Base-by-base conservation (phyloP, 169 alveolate genomes). In the Theileria orientalis region DNA sequence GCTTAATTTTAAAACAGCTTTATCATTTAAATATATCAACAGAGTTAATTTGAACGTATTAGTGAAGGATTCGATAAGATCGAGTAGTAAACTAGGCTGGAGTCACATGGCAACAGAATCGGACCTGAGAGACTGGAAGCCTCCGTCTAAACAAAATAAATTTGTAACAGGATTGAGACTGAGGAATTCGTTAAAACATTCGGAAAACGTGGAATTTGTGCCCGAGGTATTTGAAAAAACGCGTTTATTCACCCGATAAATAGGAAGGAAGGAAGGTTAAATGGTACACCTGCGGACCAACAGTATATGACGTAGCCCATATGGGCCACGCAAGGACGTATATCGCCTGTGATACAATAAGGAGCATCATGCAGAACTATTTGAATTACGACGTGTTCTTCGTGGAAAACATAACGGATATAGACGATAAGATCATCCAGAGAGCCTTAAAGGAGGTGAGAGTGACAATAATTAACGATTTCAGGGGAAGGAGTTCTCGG, bases 291-390 rank as follows among this genome's bases (percentile, higher is more conserved):
- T 95, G 98, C 76, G 98, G 98, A 0, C 98, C 98, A 27, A 95
- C 98, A 0, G 99, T 98, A 2, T 98, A 98, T 91, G 99, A 96
- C 79, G 89, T 96, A 41, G 97, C 99, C 1, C 99, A 98, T 91
- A 84, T 98, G 84, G 99, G 99, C 0, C 99, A 98, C 84, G 99
- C 99, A 13, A 91, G 99, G 69, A 96, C 99, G 16, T 97, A 97
- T 79, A 90, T 98, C 30, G 91, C 97, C 46, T 95, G 95, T 69
- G 99, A 98, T 86, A 94, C 96, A 35, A 92, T 97, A 29, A 90
- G 98, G 74, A 94, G 99, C 75, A 92, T 97, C 5, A 62, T 97
- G 90, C 86, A 90, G 47, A 96, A 95, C 70, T 97, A 96, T 85
- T 96, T 98, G 77, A 96, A 96, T 64, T 97, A 97, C 83, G 98